Evolutionary conservation across 371 early-diverging fungal species (phyloP), one percentile per base, ranked within the genome.

Genomic region (Nosema bombycis): DNA sequence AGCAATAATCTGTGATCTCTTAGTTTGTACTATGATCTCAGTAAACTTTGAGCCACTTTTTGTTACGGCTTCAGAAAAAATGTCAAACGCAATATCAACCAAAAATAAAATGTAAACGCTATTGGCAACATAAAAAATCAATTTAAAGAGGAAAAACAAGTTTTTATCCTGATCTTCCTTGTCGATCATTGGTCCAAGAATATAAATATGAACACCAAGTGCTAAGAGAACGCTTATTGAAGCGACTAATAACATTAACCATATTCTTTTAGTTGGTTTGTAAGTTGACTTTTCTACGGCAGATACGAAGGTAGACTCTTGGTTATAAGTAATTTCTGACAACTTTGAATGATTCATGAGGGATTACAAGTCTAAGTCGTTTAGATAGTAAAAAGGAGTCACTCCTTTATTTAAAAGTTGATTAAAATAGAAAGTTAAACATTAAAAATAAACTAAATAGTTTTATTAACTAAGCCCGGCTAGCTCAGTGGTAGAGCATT

Each of bases 251-350:
- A n/a, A n/a, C n/a, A n/a, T n/a, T n/a, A n/a, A n/a, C n/a, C n/a
- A n/a, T n/a, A n/a, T n/a, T n/a, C n/a, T n/a, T n/a, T n/a, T n/a
- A n/a, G n/a, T n/a, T n/a, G n/a, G 32, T 38, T 23, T 62, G 60
- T 62, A 38, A 73, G 24, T 73, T 36, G 34, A 60, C 28, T 37
- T 63, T 4, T 18, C 24, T 62, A 26, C 62, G 55, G 26, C n/a
- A 26, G 15, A n/a, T 63, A n/a, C 38, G 30, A 14, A 28, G 36
- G n/a, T n/a, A n/a, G n/a, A n/a, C n/a, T n/a, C n/a, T n/a, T n/a
- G n/a, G n/a, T n/a, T n/a, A n/a, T n/a, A n/a, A n/a, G n/a, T n/a
- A n/a, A n/a, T n/a, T 60, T 62, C 38, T 21, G 34, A 36, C 12
- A 55, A 36, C 34, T 57, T 71, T 15, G 58, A 32, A 14, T 28